These are phyloP conservation scores for Psophocarpus tetragonolobus DNA, from an alignment of 306 rosid genomes.

Conservation along the genomic window DNA sequence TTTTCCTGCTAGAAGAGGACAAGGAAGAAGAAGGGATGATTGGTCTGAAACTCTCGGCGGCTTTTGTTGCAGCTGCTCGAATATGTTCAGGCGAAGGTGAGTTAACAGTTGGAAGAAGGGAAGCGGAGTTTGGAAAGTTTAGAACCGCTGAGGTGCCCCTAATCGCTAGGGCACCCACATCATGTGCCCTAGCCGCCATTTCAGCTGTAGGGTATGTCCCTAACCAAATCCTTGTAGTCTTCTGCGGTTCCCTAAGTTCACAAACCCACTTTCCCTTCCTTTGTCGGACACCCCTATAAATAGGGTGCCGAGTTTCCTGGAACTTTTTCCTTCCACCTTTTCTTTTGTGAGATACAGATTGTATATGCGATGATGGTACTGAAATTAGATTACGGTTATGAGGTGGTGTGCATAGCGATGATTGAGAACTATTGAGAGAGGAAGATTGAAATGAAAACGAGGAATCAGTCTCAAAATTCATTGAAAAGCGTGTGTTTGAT, in stretches of 20 bases:
- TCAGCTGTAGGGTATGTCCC: conserved; percentile 38
- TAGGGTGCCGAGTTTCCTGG: neutral
- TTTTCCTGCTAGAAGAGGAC: neutral
- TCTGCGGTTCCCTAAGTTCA: conserved; percentile 36
- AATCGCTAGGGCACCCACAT: conserved; percentile 38
- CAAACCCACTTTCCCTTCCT: conserved; percentile 36
- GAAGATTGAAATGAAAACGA: neutral
- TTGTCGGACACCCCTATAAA: neutral
- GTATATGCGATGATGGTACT: neutral
- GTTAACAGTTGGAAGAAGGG: neutral
- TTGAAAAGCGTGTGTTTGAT: neutral
- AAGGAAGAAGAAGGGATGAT: neutral
- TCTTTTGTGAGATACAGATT: conserved; percentile 11
- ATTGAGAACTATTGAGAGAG: neutral
- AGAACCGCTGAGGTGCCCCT: conserved; percentile 29
- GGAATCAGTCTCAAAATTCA: neutral
- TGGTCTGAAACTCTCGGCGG: neutral
- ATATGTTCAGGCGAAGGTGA: conserved; percentile 26
- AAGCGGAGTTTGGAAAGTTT: conserved; percentile 28
- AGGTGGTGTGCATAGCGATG: neutral
- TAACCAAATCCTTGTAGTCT: conserved; percentile 34
- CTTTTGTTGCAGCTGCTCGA: conserved; percentile 2
- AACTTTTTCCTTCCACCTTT: conserved; percentile 15
- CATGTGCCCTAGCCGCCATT: conserved; percentile 48
- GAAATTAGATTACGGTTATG: neutral